These are phyloP conservation scores for Phytopythium litorale DNA, from an alignment of 352 stramenopile genomes.

Conservation along the genomic window DNA sequence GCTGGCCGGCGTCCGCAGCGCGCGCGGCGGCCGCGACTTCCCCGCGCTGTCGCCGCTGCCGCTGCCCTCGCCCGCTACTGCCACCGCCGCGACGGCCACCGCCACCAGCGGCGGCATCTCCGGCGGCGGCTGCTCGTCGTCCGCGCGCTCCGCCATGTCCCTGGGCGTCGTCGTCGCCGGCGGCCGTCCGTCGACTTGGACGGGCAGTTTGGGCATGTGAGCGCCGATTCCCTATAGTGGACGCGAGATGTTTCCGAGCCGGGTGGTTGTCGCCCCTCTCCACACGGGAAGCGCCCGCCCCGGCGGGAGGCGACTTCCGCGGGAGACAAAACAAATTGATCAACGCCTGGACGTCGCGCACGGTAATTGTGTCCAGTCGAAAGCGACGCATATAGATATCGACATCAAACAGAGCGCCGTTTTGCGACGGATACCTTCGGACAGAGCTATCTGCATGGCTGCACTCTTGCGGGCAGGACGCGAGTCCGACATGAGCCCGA, in stretches of 20 bases:
- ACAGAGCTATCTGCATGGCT: not conserved
- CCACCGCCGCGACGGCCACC: not conserved
- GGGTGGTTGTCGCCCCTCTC: not conserved
- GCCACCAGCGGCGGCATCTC: not conserved
- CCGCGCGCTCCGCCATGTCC: not conserved
- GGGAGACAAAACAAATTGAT: not conserved
- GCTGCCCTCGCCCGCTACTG: not conserved
- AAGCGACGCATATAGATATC: not conserved
- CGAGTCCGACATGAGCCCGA: not conserved
- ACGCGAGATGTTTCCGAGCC: slow-evolving; percentile 1
- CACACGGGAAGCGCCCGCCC: not conserved
- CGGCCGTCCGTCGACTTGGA: not conserved
- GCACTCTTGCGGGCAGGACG: not conserved
- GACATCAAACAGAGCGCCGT: not conserved
- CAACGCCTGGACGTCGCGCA: not conserved
- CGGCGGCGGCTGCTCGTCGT: not conserved
- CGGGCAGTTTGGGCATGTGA: not conserved
- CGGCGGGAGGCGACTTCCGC: not conserved
- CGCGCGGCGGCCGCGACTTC: not conserved
- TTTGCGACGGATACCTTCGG: not conserved
- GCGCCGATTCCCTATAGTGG: not conserved
- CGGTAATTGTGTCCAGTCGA: not conserved
- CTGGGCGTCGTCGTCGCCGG: not conserved
- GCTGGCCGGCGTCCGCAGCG: not conserved
- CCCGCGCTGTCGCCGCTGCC: not conserved